Percentiles rank a stretch among this genome's conserved stretches.
Conservation (phyloP, 768 basidiomycete genomes). For the Tylopilus rubrobrunneus region DNA sequence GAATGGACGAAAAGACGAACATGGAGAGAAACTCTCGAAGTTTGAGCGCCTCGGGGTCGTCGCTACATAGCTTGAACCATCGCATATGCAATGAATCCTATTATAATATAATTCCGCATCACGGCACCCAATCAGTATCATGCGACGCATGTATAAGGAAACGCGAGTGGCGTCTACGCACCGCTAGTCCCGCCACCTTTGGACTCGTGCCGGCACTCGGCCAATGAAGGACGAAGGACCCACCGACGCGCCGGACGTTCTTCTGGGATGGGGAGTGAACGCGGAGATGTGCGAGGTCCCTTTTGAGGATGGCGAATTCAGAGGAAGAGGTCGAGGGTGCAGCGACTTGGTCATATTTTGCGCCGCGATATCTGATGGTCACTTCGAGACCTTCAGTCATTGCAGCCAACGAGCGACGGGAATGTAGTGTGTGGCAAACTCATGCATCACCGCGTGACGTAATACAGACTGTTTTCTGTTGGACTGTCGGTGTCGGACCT, state of each 20-base stretch:
- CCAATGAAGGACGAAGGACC: slow-evolving; percentile 26
- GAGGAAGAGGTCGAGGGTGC: slow-evolving; percentile 10
- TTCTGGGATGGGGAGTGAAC: slow-evolving; percentile 29
- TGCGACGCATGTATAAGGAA: not conserved
- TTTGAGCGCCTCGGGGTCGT: slow-evolving; percentile 20
- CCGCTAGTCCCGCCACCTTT: slow-evolving; percentile 1
- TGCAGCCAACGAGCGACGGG: not conserved
- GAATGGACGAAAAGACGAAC: slow-evolving; percentile 11
- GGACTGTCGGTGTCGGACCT: too few species aligned
- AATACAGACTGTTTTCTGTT: too few species aligned
- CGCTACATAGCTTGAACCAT: slow-evolving; percentile 23
- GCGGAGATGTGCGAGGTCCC: slow-evolving; percentile 27
- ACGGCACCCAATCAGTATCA: not conserved
- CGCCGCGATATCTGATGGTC: slow-evolving; percentile 20
- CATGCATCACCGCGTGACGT: too few species aligned
- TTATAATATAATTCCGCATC: not conserved
- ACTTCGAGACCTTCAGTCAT: slow-evolving; percentile 27
- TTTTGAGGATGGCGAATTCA: slow-evolving; percentile 23
- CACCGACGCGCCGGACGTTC: slow-evolving; percentile 21
- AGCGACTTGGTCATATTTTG: slow-evolving; percentile 14
- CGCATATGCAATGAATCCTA: slow-evolving; percentile 24
- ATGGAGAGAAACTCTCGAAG: slow-evolving; percentile 28
- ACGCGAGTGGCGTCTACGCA: slow-evolving; percentile 2
- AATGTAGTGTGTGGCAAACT: too few species aligned
- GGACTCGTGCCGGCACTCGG: slow-evolving; percentile 6